Base-by-base conservation (phyloP, 192 early-diverging fungal species). In the Phlyctochytrium bullatum region DNA sequence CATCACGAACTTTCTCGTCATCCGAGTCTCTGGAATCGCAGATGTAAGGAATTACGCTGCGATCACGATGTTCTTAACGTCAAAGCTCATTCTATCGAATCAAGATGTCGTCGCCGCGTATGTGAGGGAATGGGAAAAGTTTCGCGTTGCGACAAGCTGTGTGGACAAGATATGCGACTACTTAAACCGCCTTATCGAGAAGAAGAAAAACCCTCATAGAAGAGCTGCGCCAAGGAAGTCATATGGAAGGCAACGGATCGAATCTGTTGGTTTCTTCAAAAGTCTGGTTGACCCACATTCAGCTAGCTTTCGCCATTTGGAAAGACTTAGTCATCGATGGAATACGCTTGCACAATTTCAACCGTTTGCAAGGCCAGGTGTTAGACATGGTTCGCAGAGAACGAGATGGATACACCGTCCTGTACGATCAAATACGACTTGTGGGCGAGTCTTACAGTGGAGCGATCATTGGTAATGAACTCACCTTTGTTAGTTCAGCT, bases 281-380 rank as follows among this genome's bases (percentile, higher is more conserved):
- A 14, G 27, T 34, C 30, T 50, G 17, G 27, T 17, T 34, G 23
- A 31, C 23, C 24, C 2, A 23, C 36, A 61, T 28, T 20, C 65
- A 89, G 88, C 78, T 89, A n/a, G 89, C 89, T 16, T 81, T 89
- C 40, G 74, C 77, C 12, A 76, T 93, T 20, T 92, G 92, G 92
- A 88, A 88, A 68, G 78, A 85, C 50, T 78, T 79, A 30, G 80
- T 93, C 23, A 59, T 92, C 23, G 64, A 80, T 60, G 71, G 76
- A 3, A 83, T 93, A 34, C 84, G 87, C 40, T 65, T 71, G 28
- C 70, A 71, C 32, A 76, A 86, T 61, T 74, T 76, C 51, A 90
- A 93, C 68, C 77, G 84, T 3, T 70, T 92, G 0, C 74, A 90
- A 61, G 80, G 80, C 59, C 87, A 90, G 62, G 75, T 93, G 52